Conservation (phyloP, 306 rosid species). For the Prunus campanulata region DNA sequence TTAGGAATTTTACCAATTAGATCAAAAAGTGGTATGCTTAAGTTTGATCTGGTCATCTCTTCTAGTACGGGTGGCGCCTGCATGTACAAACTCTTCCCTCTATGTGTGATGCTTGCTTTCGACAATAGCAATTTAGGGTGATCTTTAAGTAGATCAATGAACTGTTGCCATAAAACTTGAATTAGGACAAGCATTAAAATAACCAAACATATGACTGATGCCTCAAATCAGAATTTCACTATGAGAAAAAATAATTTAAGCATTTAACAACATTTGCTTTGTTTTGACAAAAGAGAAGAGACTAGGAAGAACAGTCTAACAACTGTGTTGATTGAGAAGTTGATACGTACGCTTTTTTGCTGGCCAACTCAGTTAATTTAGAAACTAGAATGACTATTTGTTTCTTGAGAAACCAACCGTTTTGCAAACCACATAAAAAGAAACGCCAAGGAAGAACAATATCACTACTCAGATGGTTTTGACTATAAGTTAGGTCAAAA, state of each 20-base stretch:
- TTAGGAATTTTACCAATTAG: conserved; percentile 68
- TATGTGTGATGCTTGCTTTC: conserved; percentile 75
- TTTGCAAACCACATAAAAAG: background rate
- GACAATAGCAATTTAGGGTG: conserved; percentile 70
- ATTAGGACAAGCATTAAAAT: background rate
- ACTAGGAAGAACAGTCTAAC: background rate
- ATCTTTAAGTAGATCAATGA: conserved; percentile 71
- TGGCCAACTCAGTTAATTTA: background rate
- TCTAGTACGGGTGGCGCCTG: conserved; percentile 95
- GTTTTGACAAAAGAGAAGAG: background rate
- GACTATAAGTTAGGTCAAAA: background rate
- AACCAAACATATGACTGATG: background rate
- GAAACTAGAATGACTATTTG: background rate
- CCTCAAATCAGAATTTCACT: too few species aligned
- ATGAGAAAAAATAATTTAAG: background rate
- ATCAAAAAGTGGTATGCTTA: conserved; percentile 55
- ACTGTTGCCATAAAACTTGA: conserved; percentile 49
- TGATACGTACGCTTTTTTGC: background rate
- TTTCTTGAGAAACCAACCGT: background rate
- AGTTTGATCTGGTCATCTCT: conserved; percentile 93
- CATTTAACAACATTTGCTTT: background rate
- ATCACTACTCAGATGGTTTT: background rate
- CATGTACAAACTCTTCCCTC: conserved; percentile 86
- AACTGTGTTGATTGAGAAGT: background rate
- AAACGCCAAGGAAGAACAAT: background rate